Evolutionary conservation across 1,284 basidiomycete species (phyloP).

Genomic region (Amylostereum chailletii): DNA sequence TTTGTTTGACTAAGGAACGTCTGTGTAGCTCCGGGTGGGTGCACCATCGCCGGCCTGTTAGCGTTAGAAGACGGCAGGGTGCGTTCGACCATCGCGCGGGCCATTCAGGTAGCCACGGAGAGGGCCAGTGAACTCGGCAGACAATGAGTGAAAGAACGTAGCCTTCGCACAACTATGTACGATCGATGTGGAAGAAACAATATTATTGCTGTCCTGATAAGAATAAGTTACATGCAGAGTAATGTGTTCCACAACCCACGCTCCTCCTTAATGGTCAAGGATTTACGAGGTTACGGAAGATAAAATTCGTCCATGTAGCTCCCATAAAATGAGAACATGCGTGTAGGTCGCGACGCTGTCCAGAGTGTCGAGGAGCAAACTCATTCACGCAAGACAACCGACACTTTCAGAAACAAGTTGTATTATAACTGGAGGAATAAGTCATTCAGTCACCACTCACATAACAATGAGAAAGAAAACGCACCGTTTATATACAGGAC

Average conservation of each 20-base stretch:
- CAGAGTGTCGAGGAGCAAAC: constrained; percentile 80
- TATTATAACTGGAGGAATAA: not conserved
- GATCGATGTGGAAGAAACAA: not conserved
- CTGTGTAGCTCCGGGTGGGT: constrained; percentile 85
- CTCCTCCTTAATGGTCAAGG: constrained; percentile 8
- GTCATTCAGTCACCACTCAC: not conserved
- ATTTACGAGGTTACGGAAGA: too few species aligned
- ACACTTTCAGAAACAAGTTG: not conserved
- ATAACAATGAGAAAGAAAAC: not conserved
- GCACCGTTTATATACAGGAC: constrained; percentile 3
- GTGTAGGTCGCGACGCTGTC: constrained; percentile 63
- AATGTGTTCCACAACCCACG: constrained; percentile 10
- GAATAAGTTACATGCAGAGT: not conserved
- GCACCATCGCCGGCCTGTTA: constrained; percentile 94
- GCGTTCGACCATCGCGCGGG: constrained; percentile 90
- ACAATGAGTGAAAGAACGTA: constrained; percentile 7
- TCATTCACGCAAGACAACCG: not conserved
- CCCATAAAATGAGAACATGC: constrained; percentile 83
- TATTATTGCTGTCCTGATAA: not conserved
- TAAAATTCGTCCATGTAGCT: constrained; percentile 43
- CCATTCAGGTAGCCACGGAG: constrained; percentile 90
- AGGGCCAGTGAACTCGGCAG: constrained; percentile 74
- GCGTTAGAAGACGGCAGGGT: constrained; percentile 93
- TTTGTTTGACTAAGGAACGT: not conserved
- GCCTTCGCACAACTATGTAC: constrained; percentile 17